These are phyloP conservation scores for Pyricularia grisea DNA, from an alignment of 2,329 filamentous ascomycete species.

Conservation along the genomic window DNA sequence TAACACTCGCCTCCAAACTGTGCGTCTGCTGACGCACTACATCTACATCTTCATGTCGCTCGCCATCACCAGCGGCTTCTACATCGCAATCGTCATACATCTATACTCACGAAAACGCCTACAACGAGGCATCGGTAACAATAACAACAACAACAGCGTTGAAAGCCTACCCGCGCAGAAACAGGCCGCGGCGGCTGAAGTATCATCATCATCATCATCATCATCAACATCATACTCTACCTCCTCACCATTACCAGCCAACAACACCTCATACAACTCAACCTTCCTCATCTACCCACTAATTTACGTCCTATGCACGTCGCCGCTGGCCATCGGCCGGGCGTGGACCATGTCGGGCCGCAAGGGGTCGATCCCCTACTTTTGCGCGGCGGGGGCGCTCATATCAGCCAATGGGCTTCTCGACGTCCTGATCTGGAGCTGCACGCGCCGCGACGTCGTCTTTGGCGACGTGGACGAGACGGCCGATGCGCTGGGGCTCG, in stretches of 20 bases:
- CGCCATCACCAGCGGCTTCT: slow-evolving; percentile 22
- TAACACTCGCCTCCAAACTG: slow-evolving; percentile 35
- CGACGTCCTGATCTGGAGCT: slow-evolving; percentile 20
- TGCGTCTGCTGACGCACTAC: slow-evolving; percentile 52
- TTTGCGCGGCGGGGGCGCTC: slow-evolving; percentile 40
- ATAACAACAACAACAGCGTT: not conserved
- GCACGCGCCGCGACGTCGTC: slow-evolving; percentile 16
- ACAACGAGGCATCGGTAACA: not conserved
- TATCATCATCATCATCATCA: too few species aligned
- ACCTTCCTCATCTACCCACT: slow-evolving; percentile 57
- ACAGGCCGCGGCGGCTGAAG: not conserved
- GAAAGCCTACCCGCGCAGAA: not conserved
- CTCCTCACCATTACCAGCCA: slow-evolving; percentile 1
- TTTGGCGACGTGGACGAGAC: slow-evolving; percentile 16
- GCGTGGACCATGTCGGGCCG: slow-evolving; percentile 50
- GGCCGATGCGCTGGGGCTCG: slow-evolving; percentile 21
- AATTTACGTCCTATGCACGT: slow-evolving; percentile 59
- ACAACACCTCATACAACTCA: slow-evolving; percentile 15
- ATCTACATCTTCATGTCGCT: slow-evolving; percentile 47
- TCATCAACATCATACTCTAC: too few species aligned
- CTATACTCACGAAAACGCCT: slow-evolving; percentile 15
- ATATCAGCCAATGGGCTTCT: slow-evolving; percentile 36
- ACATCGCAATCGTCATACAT: slow-evolving; percentile 24
- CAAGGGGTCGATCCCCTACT: slow-evolving; percentile 35
- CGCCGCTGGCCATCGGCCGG: slow-evolving; percentile 54